phyloP scores from a whole-genome alignment of 768 basidiomycete species.

The Boletus rufocinnamomeus region DNA sequence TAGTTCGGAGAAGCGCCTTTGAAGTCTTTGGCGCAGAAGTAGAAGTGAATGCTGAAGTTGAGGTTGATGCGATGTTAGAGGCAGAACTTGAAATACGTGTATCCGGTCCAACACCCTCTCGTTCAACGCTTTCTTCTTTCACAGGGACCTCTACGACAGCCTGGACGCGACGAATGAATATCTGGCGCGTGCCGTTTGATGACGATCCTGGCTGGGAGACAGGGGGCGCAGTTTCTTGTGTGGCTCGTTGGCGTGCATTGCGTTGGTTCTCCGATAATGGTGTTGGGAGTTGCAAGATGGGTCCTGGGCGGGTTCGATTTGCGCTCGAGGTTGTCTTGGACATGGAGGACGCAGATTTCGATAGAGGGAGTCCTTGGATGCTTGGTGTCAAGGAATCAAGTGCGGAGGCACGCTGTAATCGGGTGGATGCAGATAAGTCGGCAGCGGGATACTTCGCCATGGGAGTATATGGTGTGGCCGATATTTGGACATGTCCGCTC shows the following conservation, averaged over 20 bases:
- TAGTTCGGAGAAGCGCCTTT: constrained; percentile 8
- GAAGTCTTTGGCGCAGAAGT: constrained; percentile 10
- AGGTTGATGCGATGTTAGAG: constrained; percentile 16
- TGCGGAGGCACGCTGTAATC: constrained; percentile 17
- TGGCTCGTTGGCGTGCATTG: constrained; percentile 23
- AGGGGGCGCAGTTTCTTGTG: constrained; percentile 5
- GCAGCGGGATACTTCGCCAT: constrained; percentile 26
- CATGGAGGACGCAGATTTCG: constrained; percentile 34
- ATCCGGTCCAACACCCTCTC: constrained; percentile 29
- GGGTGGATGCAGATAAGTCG: constrained; percentile 35
- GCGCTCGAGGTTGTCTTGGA: constrained; percentile 22
- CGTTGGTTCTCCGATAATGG: constrained; percentile 35
- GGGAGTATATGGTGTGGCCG: constrained; percentile 37
- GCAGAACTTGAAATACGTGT: constrained; percentile 12
- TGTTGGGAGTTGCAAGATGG: constrained; percentile 29
- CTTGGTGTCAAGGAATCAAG: constrained; percentile 26
- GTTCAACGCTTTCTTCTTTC: constrained; percentile 59
- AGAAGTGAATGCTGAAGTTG: constrained; percentile 13
- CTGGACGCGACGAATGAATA: constrained; percentile 62
- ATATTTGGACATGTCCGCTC: constrained; percentile 17
- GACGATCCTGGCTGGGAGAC: constrained; percentile 9
- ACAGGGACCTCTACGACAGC: constrained; percentile 59
- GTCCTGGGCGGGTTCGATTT: constrained; percentile 13
- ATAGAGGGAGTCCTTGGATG: constrained; percentile 34
- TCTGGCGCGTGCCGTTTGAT: constrained; percentile 21